Evolutionary conservation across 352 stramenopile species (phyloP), one percentile per base, ranked within the genome.

Genomic region (Phytophthora capsici): DNA sequence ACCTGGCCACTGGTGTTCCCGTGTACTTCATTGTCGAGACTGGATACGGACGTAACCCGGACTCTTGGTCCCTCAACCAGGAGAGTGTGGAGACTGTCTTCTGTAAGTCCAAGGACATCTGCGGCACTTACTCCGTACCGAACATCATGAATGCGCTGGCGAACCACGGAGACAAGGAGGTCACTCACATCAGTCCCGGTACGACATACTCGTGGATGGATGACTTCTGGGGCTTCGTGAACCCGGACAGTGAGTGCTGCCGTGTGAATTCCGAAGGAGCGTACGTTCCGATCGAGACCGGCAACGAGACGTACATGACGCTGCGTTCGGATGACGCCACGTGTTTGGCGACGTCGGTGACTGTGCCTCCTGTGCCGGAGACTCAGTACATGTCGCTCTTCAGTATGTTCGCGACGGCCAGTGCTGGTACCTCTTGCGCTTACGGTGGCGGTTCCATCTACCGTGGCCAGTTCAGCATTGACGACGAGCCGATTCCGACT

Each of bases 181-280:
- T 85, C 8, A 83, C 79, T 16, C 81, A 88, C 51, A 80, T 88
- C 46, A 85, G 75, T 46, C 69, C 71, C 6, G 79, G 80, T 22
- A 80, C 77, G 47, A 82, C 77, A 3, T 88, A 89, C 61, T 90
- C 81, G 19, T 90, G 81, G 81, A 84, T 89, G 61, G 81, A 90
- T 34, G 77, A 88, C 46, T 86, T 82, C 55, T 89, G 79, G 79
- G 76, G 77, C 28, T 90, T 90, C 52, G 75, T 85, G 2, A 86
- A 69, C 38, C 73, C 81, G 2, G 75, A 88, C 48, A 84, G 73
- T 36, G 81, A 87, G 38, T 90, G 81, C 47, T 90, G 81, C 19
- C 77, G 77, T 43, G 75, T 88, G 46, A 71, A 90, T 54, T 72
- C 59, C 38, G 50, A 70, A 14, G 62, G 56, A 1, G 63, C 65